Conservation (phyloP, 441 rosid species). For the Populus hybrid region DNA sequence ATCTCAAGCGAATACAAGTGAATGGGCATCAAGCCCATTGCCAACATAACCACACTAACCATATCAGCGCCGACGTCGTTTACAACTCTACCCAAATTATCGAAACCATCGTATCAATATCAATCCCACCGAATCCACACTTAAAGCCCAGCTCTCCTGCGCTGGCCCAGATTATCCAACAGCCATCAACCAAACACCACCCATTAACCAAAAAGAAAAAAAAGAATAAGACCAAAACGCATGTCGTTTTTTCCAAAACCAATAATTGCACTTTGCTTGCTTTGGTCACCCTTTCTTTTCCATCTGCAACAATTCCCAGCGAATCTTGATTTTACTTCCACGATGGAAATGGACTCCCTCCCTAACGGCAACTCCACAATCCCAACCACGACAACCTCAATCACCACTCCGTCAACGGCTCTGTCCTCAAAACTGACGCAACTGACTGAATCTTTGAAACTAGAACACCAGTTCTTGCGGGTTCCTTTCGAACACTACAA, state of each 20-base stretch:
- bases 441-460: conserved; percentile 74
- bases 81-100: background rate
- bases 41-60: too few species aligned
- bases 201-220: background rate
- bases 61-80: background rate
- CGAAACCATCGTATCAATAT: too few species aligned
- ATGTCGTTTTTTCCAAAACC: background rate
- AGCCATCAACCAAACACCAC: background rate
- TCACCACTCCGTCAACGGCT: conserved; percentile 24
- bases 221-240: background rate
- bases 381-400: background rate
- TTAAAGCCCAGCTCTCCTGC: background rate
- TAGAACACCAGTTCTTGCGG: conserved; percentile 88
- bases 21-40: too few species aligned
- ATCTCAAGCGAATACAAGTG: too few species aligned
- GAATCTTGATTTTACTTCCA: background rate
- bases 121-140: background rate
- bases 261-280: background rate
- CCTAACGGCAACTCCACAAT: conserved; percentile 51
- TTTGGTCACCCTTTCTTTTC: background rate
- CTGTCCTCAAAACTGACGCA: conserved; percentile 52
- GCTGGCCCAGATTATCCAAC: background rate
- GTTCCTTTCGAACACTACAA: conserved; percentile 94
- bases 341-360: conserved; percentile 65
- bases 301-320: background rate